Evolutionary conservation across 768 basidiomycete species (phyloP).

Genomic region (Daedaleopsis sinensis): DNA sequence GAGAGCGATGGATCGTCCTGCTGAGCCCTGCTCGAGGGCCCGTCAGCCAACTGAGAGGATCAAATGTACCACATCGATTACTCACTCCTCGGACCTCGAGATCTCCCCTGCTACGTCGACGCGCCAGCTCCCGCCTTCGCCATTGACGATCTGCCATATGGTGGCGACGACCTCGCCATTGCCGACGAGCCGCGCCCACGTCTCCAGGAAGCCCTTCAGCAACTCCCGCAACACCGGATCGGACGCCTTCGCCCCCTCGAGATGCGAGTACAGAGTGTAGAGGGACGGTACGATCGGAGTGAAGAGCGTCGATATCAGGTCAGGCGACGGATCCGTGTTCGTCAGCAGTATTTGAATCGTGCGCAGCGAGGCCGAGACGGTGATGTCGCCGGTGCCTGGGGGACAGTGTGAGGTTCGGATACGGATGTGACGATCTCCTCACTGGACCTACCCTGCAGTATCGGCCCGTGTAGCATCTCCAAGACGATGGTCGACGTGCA

Average conservation of each 20-base stretch:
- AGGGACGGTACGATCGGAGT: constrained; percentile 70
- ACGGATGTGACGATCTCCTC: background rate
- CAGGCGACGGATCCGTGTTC: constrained; percentile 81
- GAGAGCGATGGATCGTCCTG: constrained; percentile 32
- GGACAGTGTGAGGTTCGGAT: background rate
- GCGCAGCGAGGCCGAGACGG: constrained; percentile 48
- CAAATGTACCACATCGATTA: constrained; percentile 2
- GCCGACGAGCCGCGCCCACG: constrained; percentile 76
- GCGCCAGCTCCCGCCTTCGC: constrained; percentile 56
- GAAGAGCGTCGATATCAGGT: constrained; percentile 60
- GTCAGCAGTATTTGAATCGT: constrained; percentile 60
- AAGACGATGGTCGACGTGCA: constrained; percentile 43
- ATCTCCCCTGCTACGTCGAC: constrained; percentile 58
- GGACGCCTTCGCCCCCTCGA: constrained; percentile 57
- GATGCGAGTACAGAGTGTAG: constrained; percentile 61
- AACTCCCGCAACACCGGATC: constrained; percentile 68
- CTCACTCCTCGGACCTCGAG: constrained; percentile 47
- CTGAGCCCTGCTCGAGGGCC: constrained; percentile 20
- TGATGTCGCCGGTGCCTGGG: constrained; percentile 15
- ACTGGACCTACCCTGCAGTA: constrained; percentile 1
- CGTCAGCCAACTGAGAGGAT: background rate
- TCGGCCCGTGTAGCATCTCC: constrained; percentile 48
- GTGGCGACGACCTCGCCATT: constrained; percentile 52
- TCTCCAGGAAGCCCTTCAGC: constrained; percentile 60
- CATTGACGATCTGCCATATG: constrained; percentile 61